Conservation (phyloP, 768 basidiomycete species). For the Mycena crocata region DNA sequence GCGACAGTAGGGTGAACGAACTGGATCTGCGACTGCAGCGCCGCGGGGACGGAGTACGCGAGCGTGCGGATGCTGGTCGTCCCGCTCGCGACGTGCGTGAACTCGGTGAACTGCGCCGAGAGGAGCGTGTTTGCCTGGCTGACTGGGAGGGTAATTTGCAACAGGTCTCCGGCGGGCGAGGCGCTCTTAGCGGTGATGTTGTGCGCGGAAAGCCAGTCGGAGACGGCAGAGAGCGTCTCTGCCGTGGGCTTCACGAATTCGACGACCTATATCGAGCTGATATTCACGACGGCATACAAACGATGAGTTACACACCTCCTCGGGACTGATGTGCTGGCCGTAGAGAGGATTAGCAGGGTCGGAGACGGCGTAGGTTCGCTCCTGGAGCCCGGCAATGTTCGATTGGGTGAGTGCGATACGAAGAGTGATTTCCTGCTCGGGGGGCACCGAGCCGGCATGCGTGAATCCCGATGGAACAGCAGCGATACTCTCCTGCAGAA, state of each 20-base stretch:
- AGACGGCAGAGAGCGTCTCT: constrained; percentile 19
- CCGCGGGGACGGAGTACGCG: constrained; percentile 59
- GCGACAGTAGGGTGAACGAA: constrained; percentile 54
- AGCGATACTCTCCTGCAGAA: constrained; percentile 15
- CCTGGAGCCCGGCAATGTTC: constrained; percentile 38
- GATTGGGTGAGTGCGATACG: constrained; percentile 40
- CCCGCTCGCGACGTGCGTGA: constrained; percentile 50
- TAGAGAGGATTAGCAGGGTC: constrained; percentile 46
- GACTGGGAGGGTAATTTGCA: constrained; percentile 55
- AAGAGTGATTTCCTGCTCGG: constrained; percentile 38
- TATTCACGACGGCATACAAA: not conserved
- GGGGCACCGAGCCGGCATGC: constrained; percentile 9
- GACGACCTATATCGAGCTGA: not conserved
- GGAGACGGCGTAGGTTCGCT: constrained; percentile 47
- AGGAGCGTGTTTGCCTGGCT: constrained; percentile 59
- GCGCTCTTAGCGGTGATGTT: constrained; percentile 50
- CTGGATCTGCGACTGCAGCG: constrained; percentile 55
- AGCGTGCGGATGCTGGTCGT: constrained; percentile 56
- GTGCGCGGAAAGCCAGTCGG: constrained; percentile 54
- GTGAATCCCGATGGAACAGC: constrained; percentile 22
- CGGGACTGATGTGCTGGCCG: constrained; percentile 51
- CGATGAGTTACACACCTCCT: constrained; percentile 51
- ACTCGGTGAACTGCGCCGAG: constrained; percentile 51
- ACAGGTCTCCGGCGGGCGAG: constrained; percentile 61
- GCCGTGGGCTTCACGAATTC: not conserved